Evolutionary conservation across 257 asterid genomes (phyloP).

Genomic region (Rehmannia glutinosa): DNA sequence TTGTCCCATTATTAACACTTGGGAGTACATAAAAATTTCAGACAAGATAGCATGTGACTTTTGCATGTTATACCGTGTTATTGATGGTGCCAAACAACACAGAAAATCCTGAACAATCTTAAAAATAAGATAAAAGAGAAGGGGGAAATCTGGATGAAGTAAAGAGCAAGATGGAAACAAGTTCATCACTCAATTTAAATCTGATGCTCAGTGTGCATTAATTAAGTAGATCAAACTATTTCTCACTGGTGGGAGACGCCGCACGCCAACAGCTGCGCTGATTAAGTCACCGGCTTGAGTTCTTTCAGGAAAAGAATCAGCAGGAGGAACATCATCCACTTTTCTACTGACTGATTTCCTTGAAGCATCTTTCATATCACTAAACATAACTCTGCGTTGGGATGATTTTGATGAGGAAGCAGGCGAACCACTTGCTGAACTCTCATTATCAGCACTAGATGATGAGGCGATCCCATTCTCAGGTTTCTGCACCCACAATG

Average conservation of each 20-base stretch:
- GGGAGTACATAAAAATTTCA: no score
- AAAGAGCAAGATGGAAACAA: background rate
- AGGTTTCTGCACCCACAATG: conserved; percentile 55
- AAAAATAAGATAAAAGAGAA: background rate
- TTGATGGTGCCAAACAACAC: no score
- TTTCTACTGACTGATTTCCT: conserved; percentile 62
- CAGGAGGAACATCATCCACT: conserved; percentile 35
- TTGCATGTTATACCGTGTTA: no score
- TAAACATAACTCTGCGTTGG: conserved; percentile 36
- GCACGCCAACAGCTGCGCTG: conserved; percentile 55
- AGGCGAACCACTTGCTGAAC: conserved; percentile 63
- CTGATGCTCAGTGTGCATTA: background rate
- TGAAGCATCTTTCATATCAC: conserved; percentile 52
- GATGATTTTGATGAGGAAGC: conserved; percentile 60
- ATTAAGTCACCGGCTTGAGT: conserved; percentile 86
- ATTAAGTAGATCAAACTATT: conserved; percentile 10
- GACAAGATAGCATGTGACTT: no score
- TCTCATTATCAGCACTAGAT: conserved; percentile 50
- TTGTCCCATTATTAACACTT: no score
- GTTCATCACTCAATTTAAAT: background rate
- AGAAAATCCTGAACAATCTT: no score
- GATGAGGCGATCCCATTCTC: conserved; percentile 39
- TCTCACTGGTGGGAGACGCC: conserved; percentile 64
- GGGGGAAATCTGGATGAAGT: background rate
- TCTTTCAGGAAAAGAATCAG: conserved; percentile 47